Base-by-base conservation (phyloP, 1,139 yeast genomes). In the Yamadazyma blattariae region DNA sequence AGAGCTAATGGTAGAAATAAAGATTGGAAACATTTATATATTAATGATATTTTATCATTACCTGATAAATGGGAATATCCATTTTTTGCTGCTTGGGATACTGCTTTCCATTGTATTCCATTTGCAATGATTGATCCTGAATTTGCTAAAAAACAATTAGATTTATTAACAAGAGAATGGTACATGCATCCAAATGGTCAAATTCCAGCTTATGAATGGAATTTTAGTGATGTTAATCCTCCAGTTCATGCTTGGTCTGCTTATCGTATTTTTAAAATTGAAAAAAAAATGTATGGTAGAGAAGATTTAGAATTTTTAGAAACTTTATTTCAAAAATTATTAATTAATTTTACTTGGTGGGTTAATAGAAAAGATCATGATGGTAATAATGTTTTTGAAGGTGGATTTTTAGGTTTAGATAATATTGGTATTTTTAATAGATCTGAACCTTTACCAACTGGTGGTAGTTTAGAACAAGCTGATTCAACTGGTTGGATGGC, bases 401-500 rank as follows among this genome's bases (percentile, higher is more conserved):
- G 97, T 46, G 97, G 97, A 0, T 90, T 90, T 62, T 71, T 90
- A 39, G 97, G 97, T 7, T 71, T 90, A 42, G 97, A 90, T 63
- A 90, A 90, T 59, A 90, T 90, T 61, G 97, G 97, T 47, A 73
- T 90, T 42, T 90, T 90, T 67, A 90, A 90, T 59, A 77, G 97
- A 57, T 86, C 96, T 2, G 97, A 90, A 63, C 95, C 95, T 1
- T 70, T 87, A 51, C 97, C 97, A 23, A 87, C 96, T 1, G 97
- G 97, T 26, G 96, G 97, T 34, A 77, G 74, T 31, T 71, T 90
- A 47, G 95, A 89, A 58, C 97, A 90, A 61, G 96, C 97, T 1
- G 97, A 90, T 59, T 87, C 96, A 20, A 90, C 97, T 7, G 97
- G 97, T 29, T 90, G 97, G 97, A 87, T 90, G 95, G 97, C 96